phyloP scores from a whole-genome alignment of 345 rosid genomes.

The Pelargonium nanum region DNA sequence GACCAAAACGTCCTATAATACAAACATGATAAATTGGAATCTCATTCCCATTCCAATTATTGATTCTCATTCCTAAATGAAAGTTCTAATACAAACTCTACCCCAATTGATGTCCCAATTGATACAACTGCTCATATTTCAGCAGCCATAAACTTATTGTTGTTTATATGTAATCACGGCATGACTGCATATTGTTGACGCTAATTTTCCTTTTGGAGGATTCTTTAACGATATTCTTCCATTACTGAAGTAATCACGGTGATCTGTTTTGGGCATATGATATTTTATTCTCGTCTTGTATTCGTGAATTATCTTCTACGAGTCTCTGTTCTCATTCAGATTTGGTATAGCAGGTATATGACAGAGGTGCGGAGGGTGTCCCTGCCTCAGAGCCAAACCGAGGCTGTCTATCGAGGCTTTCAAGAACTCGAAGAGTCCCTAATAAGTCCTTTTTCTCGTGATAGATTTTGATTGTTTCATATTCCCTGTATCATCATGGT shows the following conservation, averaged over 20 bases:
- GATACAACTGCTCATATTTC: too few species aligned
- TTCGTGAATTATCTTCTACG: not conserved
- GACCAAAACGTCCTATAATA: too few species aligned
- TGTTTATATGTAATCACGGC: too few species aligned
- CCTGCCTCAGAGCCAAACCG: slow-evolving; percentile 66
- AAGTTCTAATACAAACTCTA: too few species aligned
- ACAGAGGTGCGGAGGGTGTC: slow-evolving; percentile 81
- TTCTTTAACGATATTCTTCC: not conserved
- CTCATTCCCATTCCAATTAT: too few species aligned
- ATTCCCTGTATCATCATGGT: slow-evolving; percentile 1
- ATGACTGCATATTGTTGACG: too few species aligned
- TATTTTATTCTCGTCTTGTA: not conserved
- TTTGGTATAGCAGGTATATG: slow-evolving; percentile 56
- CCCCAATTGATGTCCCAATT: too few species aligned
- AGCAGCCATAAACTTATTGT: too few species aligned
- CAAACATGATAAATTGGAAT: too few species aligned
- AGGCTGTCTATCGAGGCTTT: slow-evolving; percentile 66
- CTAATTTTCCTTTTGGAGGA: too few species aligned
- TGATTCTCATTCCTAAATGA: too few species aligned
- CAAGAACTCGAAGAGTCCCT: slow-evolving; percentile 87
- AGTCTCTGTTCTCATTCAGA: not conserved
- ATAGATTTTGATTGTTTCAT: slow-evolving; percentile 29
- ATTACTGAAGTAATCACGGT: not conserved
- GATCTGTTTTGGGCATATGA: not conserved
- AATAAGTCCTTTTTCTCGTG: slow-evolving; percentile 44